Conservation (phyloP, 257 asterid genomes). For the Fraxinus cuspidata region DNA sequence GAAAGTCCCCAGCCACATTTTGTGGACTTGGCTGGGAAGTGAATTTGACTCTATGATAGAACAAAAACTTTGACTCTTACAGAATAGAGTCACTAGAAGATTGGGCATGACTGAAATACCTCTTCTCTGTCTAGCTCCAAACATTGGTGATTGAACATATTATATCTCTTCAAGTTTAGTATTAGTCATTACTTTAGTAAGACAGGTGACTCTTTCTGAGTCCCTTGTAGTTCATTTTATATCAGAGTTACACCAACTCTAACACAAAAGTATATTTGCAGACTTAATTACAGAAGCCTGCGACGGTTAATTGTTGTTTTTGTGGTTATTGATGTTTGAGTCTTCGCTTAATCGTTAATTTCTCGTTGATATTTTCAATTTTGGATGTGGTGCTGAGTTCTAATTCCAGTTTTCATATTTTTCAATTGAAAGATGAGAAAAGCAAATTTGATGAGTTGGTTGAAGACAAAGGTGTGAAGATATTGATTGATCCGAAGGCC, state of each 20-base stretch:
- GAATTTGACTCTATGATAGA: neutral
- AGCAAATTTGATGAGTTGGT: constrained; percentile 92
- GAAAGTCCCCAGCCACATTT: neutral
- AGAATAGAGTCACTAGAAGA: neutral
- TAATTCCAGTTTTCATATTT: neutral
- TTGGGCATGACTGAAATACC: neutral
- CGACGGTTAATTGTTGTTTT: neutral
- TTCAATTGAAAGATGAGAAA: constrained; percentile 62
- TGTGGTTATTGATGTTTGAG: neutral
- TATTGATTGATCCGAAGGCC: constrained; percentile 64
- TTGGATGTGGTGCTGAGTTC: constrained; percentile 1
- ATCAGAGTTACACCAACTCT: neutral
- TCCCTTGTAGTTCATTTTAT: neutral
- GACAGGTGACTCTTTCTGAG: neutral
- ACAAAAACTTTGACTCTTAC: neutral
- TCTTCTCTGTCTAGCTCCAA: neutral
- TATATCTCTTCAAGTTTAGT: neutral
- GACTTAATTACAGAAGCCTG: neutral
- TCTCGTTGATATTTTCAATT: neutral
- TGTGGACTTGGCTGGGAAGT: neutral
- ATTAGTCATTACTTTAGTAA: neutral
- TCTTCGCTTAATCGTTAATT: neutral
- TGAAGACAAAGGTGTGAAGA: constrained; percentile 70
- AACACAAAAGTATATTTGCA: neutral
- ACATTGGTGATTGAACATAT: neutral